Percentiles rank a stretch among this genome's conserved stretches.
These are phyloP conservation scores for Luzula sylvatica DNA, from an alignment of 176 grass and related monocot species.

Conservation along the genomic window DNA sequence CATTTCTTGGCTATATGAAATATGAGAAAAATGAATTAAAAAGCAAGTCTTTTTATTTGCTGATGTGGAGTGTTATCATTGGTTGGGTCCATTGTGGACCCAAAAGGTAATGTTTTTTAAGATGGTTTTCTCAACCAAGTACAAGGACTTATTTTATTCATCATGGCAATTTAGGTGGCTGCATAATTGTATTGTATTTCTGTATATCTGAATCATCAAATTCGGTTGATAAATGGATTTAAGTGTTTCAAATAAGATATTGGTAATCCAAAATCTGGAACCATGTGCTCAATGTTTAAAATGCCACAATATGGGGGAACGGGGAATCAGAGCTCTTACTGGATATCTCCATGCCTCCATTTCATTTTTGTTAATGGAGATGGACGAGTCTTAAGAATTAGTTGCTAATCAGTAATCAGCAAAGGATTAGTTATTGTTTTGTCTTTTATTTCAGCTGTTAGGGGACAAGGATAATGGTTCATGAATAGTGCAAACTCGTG, in stretches of 20 bases:
- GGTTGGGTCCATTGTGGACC: not conserved
- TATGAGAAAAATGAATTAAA: no score
- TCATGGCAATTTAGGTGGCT: not conserved
- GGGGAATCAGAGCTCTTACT: no score
- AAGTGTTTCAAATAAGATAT: constrained; percentile 4
- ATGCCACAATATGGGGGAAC: no score
- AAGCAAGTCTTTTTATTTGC: no score
- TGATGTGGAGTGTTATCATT: not conserved
- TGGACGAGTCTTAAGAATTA: not conserved
- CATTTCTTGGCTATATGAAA: constrained; percentile 6
- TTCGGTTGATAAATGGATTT: not conserved
- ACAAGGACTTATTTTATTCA: constrained; percentile 3
- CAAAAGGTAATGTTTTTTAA: not conserved
- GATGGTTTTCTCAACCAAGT: not conserved
- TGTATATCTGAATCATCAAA: not conserved
- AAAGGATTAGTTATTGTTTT: not conserved
- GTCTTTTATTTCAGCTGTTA: not conserved
- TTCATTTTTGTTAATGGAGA: not conserved
- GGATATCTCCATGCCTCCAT: not conserved
- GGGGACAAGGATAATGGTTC: not conserved
- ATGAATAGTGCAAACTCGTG: constrained; percentile 14
- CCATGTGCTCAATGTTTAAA: not conserved
- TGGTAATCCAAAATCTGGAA: not conserved
- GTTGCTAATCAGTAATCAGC: not conserved
- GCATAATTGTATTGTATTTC: not conserved